Percentiles rank a stretch among this genome's conserved stretches.
phyloP scores from a whole-genome alignment of 2,329 filamentous ascomycete species.

The Cytospora paraplurivora region DNA sequence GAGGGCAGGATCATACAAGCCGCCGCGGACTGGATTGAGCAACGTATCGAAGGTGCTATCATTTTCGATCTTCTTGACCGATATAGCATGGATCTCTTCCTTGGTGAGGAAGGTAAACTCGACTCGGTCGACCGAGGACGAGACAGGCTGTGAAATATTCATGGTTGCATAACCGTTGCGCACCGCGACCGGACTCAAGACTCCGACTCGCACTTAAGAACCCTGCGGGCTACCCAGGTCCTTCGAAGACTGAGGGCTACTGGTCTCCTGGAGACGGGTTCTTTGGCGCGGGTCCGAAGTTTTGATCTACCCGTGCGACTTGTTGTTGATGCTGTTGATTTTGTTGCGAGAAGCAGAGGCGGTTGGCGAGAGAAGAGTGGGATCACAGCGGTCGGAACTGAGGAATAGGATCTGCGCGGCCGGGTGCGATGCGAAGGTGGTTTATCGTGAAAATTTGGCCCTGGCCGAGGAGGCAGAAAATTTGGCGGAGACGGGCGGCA shows the following conservation, averaged over 20 bases:
- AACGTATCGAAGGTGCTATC: conserved; percentile 92
- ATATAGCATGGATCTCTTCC: conserved; percentile 83
- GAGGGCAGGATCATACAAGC: conserved; percentile 88
- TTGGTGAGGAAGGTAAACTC: conserved; percentile 85
- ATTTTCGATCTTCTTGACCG: conserved; percentile 92
- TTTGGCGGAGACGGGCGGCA: conserved; percentile 24
- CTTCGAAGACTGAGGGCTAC: not conserved
- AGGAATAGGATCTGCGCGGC: not conserved
- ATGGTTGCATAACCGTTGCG: conserved; percentile 42
- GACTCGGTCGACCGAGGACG: conserved; percentile 81
- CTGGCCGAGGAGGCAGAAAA: conserved; percentile 14
- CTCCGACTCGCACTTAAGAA: not conserved
- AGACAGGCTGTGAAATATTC: conserved; percentile 79
- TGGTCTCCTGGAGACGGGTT: not conserved
- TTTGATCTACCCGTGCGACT: not conserved
- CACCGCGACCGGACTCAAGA: not conserved
- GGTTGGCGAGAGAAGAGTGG: not conserved
- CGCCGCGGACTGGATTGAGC: conserved; percentile 84
- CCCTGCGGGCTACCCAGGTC: not conserved
- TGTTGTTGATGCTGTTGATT: not conserved
- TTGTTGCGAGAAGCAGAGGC: not conserved
- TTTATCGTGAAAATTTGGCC: conserved; percentile 19
- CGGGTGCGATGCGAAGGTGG: not conserved
- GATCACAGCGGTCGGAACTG: not conserved
- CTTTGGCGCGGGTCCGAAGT: not conserved